A percentile compares a stretch with the other conserved stretches of the same genome.
These are phyloP conservation scores for Trametes polyzona DNA, from an alignment of 1,284 basidiomycete species.

Conservation along the genomic window DNA sequence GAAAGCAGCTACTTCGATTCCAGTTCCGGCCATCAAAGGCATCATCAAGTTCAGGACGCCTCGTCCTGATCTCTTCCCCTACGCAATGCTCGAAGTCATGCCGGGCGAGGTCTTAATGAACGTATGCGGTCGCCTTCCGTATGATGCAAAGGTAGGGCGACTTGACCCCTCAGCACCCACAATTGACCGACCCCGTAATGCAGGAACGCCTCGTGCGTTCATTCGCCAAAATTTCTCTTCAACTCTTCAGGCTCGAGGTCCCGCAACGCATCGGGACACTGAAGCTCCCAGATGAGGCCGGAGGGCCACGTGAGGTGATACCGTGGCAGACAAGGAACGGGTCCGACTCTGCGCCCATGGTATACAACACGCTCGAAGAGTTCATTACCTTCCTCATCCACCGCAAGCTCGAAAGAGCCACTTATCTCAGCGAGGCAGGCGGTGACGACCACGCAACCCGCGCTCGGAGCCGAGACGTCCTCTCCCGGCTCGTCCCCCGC, in stretches of 20 bases:
- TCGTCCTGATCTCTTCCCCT: background rate
- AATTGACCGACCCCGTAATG: no score
- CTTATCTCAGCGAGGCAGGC: background rate
- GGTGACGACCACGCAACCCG: background rate
- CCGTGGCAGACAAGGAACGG: background rate
- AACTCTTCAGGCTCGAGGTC: background rate
- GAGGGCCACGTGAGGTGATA: background rate
- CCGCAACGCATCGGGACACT: background rate
- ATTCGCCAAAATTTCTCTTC: background rate
- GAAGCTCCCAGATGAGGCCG: background rate
- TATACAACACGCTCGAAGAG: constrained; percentile 14
- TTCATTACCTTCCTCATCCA: constrained; percentile 2
- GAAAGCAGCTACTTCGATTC: background rate
- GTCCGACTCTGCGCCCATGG: background rate
- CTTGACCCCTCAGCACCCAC: no score
- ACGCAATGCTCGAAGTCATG: constrained; percentile 6
- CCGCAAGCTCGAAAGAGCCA: background rate
- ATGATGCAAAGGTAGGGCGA: constrained; percentile 6
- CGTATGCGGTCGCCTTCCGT: background rate
- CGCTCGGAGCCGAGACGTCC: background rate
- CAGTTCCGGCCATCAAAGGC: background rate
- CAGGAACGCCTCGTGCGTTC: background rate
- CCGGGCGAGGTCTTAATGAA: constrained; percentile 7
- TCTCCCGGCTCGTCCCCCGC: background rate
- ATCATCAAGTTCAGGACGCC: background rate